Evolutionary conservation across 2,329 filamentous ascomycete genomes (phyloP), one percentile per base, ranked within the genome.

Genomic region (Exserohilum turcica): DNA sequence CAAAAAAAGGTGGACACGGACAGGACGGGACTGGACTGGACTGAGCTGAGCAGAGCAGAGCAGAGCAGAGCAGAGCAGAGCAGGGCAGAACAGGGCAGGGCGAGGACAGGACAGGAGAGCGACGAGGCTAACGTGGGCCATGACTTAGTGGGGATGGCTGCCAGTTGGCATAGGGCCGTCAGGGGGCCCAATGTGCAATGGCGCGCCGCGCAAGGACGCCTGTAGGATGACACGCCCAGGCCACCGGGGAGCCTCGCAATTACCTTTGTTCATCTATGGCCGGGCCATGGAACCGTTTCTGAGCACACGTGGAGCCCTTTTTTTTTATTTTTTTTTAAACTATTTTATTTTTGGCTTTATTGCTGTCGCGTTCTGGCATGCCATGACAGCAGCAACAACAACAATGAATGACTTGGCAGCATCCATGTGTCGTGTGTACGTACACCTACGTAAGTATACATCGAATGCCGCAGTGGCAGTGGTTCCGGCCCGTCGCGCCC

Each of bases 41-140:
- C 21, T 24, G 21, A 24, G 7, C 21, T 5, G 21, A 24, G 21
- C 21, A 24, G 21, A 24, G 7, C 21, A 24, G 21, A 7, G 21
- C 21, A 24, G 47, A 31, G 47, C 42, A 28, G 52, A 31, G 44
- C n/a, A n/a, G n/a, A n/a, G n/a, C 53, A 56, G 53, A n/a, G 7
- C 21, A 24, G 21, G 7, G 21, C 21, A 24, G 21, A 24, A 24
- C 21, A 24, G 21, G 21, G 21, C 21, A 24, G 47, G 39, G 47
- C 42, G 45, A 28, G 52, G 35, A 49, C 53, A 56, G 53, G 53
- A 56, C 53, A 56, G 53, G 53, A 56, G 53, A 53, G 40, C 48
- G 44, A 40, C 48, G 43, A 52, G 53, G 43, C 54, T 48, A 53
- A 45, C 29, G 54, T 38, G 43, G 45, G 50, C 49, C 54, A 37